phyloP scores from a whole-genome alignment of 257 asterid species.

The Nyctanthes arbortristis region DNA sequence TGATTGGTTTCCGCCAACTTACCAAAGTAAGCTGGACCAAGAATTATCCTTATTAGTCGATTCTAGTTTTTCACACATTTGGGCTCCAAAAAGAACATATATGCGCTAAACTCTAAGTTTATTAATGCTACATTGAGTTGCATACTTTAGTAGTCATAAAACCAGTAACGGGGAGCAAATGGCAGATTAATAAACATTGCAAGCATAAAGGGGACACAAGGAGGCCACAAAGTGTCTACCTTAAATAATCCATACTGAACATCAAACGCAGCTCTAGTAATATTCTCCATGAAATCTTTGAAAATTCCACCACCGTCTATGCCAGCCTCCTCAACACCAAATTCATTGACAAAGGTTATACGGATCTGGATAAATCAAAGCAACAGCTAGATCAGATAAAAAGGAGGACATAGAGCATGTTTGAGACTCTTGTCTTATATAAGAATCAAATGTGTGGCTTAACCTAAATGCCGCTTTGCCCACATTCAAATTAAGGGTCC shows the following conservation, averaged over 20 bases:
- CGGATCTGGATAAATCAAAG: conserved; percentile 68
- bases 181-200: conserved; percentile 19
- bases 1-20: not conserved
- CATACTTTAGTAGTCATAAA: conserved; percentile 7
- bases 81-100: not conserved
- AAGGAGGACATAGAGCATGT: not conserved
- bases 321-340: conserved; percentile 99
- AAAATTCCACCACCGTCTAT: conserved; percentile 99
- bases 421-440: too few relatives aligned
- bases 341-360: conserved; percentile 78
- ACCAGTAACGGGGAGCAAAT: conserved; percentile 3
- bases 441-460: too few relatives aligned
- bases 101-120: conserved; percentile 14
- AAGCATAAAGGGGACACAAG: conserved; percentile 18
- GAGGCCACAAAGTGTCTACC: conserved; percentile 41
- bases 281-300: conserved; percentile 98
- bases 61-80: not conserved
- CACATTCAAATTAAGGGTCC: too few relatives aligned
- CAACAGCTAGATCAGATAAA: conserved; percentile 16
- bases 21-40: not conserved
- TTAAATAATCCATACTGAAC: conserved; percentile 95
- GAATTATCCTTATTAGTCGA: not conserved
- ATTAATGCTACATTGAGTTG: not conserved
- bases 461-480: too few relatives aligned
- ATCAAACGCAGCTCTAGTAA: conserved; percentile 90